Evolutionary conservation across 2,329 filamentous ascomycete genomes (phyloP), one percentile per base, ranked within the genome.

Genomic region (Curvularia sp.): DNA sequence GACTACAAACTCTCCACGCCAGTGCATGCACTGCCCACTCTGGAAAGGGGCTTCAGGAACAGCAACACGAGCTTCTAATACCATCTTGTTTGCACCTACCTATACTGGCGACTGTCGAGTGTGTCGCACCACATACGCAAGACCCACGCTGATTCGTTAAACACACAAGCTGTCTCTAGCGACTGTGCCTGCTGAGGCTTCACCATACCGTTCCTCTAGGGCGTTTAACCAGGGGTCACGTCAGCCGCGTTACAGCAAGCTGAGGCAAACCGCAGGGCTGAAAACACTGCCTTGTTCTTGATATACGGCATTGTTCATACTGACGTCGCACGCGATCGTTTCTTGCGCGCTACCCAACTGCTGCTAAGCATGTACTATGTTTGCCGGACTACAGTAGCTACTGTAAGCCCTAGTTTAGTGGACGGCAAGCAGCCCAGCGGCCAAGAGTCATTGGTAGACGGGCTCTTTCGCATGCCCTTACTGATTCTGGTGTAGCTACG

Each of bases 21-120:
- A 36, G 25, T 18, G 18, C 19, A 43, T 19, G 23, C 42, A 41
- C 34, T 32, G n/a, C 38, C 30, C 13, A 38, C 43, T 28, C 12
- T 34, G 52, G 42, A n/a, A 45, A 42, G 55, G 18, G 53, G 36
- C 50, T 39, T 30, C 27, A 39, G 32, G 38, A 60, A 59, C 23
- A 42, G 18, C 21, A 45, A 25, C 25, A 42, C 21, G 42, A 52
- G 41, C 60, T 65, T 65, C 60, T 58, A 61, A 60, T 63, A 61
- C 34, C 32, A 46, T 52, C 21, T 23, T 12, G 15, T 18, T 36
- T 48, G 18, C 28, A 32, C 19, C 36, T 30, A 25, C 27, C 21
- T 48, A 43, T 50, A 54, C 27, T 48, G 50, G 36, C 19, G 30
- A 43, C 43, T 45, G 18, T 34, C 13, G 27, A 18, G 15, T 47